Base-by-base conservation (phyloP, 1,284 basidiomycete species). In the Mycosarcoma mackinlayi region DNA sequence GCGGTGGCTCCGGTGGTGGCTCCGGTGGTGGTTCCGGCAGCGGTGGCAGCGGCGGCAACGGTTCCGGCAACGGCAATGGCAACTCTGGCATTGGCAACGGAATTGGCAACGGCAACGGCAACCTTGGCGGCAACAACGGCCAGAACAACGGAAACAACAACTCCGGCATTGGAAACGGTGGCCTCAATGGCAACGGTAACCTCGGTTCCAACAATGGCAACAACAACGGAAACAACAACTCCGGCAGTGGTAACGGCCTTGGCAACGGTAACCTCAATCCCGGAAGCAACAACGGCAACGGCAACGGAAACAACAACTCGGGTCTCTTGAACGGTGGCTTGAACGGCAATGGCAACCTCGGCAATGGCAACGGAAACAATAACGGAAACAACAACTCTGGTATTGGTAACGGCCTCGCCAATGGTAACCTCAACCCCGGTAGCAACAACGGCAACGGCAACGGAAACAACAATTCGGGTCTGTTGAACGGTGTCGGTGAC, bases 401-500 rank as follows among this genome's bases (percentile, higher is more conserved):
- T 10, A 25, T 7, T 16, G n/a, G 18, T n/a, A 25, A 60, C 35
- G 57, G 44, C n/a, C 31, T 23, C 4, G 30, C 18, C 38, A 41
- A 42, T 11, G 54, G 54, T 13, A 50, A 49, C 39, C 37, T 39
- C 28, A 50, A 58, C 21, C 14, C 25, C 28, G 40, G 46, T 8
- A 19, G n/a, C 11, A 34, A 34, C 60, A 63, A 55, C 35, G 59
- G 59, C 25, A 39, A 35, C 33, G 11, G 42, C 14, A 64, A 64
- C 19, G 61, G 61, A 13, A 58, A 53, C 35, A 21, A 23, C 44
- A 57, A 57, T 28, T 42, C 49, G 3, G 61, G 61, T 11, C 25
- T 39, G 7, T 19, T 23, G 8, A 38, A 63, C 31, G 60, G 60
- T 6, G 33, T 54, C 19, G 45, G 23, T 18, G 28, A 45, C 34